Percentiles rank a stretch among this genome's conserved stretches.
phyloP scores from a whole-genome alignment of 2,329 filamentous ascomycete genomes.

The Huntiella decipiens region DNA sequence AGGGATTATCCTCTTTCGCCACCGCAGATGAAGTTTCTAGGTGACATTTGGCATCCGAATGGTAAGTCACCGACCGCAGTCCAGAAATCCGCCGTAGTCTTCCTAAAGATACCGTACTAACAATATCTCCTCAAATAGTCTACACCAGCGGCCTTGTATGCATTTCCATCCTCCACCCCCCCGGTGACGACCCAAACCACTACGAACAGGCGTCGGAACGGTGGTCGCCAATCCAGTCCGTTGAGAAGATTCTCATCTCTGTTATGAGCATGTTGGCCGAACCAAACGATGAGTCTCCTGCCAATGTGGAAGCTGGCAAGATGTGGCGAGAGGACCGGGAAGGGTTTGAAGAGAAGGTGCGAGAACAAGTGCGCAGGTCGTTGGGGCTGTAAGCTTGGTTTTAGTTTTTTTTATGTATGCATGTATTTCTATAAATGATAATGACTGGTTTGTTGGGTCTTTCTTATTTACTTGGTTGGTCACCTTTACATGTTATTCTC shows the following conservation, averaged over 20 bases:
- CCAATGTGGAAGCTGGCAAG: constrained; percentile 88
- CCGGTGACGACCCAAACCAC: constrained; percentile 93
- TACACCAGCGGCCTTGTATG: constrained; percentile 85
- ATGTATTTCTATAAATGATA: too few species aligned
- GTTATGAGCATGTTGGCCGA: constrained; percentile 98
- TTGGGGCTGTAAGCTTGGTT: constrained; percentile 43
- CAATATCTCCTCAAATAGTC: constrained; percentile 31
- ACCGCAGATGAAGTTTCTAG: constrained; percentile 87
- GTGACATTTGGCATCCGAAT: constrained; percentile 92
- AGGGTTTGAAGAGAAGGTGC: constrained; percentile 75
- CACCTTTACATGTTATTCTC: constrained; percentile 41
- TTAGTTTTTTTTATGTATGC: neutral
- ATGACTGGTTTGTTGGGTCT: neutral
- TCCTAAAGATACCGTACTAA: neutral
- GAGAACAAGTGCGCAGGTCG: constrained; percentile 61
- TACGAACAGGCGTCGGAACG: constrained; percentile 92
- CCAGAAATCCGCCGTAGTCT: neutral
- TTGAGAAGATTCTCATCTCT: constrained; percentile 90
- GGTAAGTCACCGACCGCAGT: constrained; percentile 30
- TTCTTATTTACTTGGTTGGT: neutral
- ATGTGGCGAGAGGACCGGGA: constrained; percentile 76
- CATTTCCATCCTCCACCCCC: constrained; percentile 94
- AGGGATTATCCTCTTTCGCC: constrained; percentile 94
- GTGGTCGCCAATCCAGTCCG: constrained; percentile 91
- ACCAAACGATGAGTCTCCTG: constrained; percentile 90